Conservation (phyloP, 2,329 filamentous ascomycete genomes). For the Taxawa tesnikishii region DNA sequence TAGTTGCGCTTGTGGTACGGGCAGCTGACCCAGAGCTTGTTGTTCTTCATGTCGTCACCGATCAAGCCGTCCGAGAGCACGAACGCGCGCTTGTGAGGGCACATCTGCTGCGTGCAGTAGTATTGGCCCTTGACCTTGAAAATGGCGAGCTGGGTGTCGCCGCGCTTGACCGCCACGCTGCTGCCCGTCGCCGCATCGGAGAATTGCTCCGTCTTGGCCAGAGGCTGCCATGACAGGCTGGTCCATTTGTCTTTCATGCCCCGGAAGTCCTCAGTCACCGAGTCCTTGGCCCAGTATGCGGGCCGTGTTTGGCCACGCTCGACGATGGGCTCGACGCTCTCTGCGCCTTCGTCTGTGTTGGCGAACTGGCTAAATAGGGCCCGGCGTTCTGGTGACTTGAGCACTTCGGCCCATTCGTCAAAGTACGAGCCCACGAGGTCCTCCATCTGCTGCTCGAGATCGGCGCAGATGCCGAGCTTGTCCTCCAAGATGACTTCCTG, state of each 20-base stretch:
- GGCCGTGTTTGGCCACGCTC: constrained; percentile 66
- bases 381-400: constrained; percentile 54
- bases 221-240: constrained; percentile 63
- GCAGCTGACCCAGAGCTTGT: constrained; percentile 74
- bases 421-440: constrained; percentile 74
- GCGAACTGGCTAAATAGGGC: constrained; percentile 71
- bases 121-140: constrained; percentile 72
- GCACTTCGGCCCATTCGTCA: constrained; percentile 81
- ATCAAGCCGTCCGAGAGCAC: constrained; percentile 78
- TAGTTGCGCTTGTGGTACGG: constrained; percentile 88
- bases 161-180: constrained; percentile 67
- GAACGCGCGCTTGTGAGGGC: constrained; percentile 82
- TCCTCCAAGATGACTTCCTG: constrained; percentile 74
- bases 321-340: constrained; percentile 55
- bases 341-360: constrained; percentile 62
- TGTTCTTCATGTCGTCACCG: constrained; percentile 48
- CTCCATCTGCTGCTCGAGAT: constrained; percentile 79
- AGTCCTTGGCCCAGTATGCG: constrained; percentile 62
- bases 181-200: constrained; percentile 57
- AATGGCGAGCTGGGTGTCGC: constrained; percentile 78
- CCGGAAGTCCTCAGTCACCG: constrained; percentile 59
- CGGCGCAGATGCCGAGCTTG: constrained; percentile 71
- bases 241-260: constrained; percentile 54
- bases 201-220: constrained; percentile 61
- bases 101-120: constrained; percentile 90